Conservation (phyloP, 371 early-diverging fungal species). For the Blakeslea trispora region DNA sequence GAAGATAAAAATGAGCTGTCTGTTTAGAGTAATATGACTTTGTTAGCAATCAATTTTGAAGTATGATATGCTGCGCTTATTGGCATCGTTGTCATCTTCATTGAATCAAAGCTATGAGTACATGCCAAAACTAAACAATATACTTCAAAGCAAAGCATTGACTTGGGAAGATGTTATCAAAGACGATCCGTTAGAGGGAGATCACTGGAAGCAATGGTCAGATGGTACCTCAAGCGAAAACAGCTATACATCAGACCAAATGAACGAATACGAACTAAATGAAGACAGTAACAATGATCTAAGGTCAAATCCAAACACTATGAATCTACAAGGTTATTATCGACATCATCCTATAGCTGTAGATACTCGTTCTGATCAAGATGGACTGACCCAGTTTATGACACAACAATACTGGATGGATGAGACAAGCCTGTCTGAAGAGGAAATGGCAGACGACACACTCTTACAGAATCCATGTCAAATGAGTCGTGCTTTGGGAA, state of each 20-base stretch:
- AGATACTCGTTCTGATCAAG: constrained; percentile 21
- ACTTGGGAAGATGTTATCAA: constrained; percentile 30
- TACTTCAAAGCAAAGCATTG: neutral
- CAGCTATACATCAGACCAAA: constrained; percentile 9
- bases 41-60: constrained; percentile 21
- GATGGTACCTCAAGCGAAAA: constrained; percentile 17
- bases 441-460: neutral
- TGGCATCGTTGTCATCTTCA: constrained; percentile 22
- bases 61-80: constrained; percentile 23
- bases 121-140: neutral
- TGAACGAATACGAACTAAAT: constrained; percentile 23
- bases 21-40: too few relatives aligned
- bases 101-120: constrained; percentile 7
- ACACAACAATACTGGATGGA: constrained; percentile 29
- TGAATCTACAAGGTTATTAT: neutral
- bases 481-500: constrained; percentile 4
- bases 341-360: constrained; percentile 11
- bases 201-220: constrained; percentile 37
- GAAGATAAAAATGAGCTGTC: too few relatives aligned
- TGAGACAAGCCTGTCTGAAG: constrained; percentile 1
- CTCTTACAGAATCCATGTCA: constrained; percentile 22
- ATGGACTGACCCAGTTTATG: constrained; percentile 13
- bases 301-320: constrained; percentile 1
- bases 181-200: constrained; percentile 38
- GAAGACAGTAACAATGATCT: constrained; percentile 6